Conservation (phyloP, 257 asterid species). For the Fraxinus pennsylvanica region DNA sequence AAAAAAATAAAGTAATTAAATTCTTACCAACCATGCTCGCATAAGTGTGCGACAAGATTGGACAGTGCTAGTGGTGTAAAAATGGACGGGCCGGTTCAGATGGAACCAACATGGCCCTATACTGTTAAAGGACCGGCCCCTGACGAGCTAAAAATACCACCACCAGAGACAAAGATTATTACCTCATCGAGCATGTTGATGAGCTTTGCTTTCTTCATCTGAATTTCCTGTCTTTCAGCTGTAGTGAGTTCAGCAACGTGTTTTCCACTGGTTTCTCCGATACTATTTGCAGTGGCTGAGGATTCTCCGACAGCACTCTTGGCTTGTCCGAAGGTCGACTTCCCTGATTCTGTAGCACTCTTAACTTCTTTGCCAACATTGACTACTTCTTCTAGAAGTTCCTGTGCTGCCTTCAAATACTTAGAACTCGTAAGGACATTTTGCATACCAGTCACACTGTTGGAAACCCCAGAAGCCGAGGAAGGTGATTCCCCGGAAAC, state of each 20-base stretch:
- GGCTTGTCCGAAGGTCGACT: slow-evolving; percentile 19
- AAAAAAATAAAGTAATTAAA: no score
- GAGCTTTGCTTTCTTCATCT: slow-evolving; percentile 56
- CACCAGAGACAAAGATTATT: neutral
- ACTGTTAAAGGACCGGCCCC: no score
- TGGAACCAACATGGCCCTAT: no score
- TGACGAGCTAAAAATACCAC: no score
- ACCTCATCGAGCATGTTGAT: slow-evolving; percentile 68
- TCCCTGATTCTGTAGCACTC: slow-evolving; percentile 15
- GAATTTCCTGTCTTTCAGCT: slow-evolving; percentile 55
- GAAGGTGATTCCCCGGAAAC: slow-evolving; percentile 39
- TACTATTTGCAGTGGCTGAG: neutral
- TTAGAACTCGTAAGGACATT: slow-evolving; percentile 41
- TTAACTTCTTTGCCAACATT: slow-evolving; percentile 45
- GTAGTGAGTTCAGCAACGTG: slow-evolving; percentile 38
- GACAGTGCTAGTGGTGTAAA: no score
- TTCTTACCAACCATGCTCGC: no score
- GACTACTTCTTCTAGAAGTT: slow-evolving; percentile 55
- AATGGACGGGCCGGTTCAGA: neutral
- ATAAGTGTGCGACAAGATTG: no score
- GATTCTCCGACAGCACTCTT: slow-evolving; percentile 27
- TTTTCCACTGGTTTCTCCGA: slow-evolving; percentile 22
- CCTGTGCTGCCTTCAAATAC: slow-evolving; percentile 53
- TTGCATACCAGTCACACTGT: slow-evolving; percentile 39
- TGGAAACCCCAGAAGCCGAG: slow-evolving; percentile 44